These are phyloP conservation scores for Thielaviopsis musarum DNA, from an alignment of 2,329 filamentous ascomycete species.

Conservation along the genomic window DNA sequence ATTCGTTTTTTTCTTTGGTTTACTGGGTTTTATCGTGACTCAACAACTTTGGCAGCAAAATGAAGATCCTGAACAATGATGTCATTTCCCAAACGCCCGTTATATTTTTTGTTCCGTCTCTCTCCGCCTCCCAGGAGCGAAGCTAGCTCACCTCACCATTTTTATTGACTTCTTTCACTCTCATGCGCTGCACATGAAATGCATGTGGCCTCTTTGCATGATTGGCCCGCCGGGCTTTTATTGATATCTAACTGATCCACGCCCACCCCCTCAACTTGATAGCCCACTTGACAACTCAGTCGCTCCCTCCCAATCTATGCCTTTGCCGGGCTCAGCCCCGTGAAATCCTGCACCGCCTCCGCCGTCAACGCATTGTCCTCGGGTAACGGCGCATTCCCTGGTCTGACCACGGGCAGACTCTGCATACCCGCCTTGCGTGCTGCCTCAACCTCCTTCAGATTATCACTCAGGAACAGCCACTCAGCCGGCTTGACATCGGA, in stretches of 20 bases:
- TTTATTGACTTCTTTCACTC: neutral
- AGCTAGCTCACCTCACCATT: neutral
- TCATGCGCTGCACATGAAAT: neutral
- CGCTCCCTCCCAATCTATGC: neutral
- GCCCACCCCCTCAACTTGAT: too few species aligned
- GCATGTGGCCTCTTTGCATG: neutral
- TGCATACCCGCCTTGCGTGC: constrained; percentile 46
- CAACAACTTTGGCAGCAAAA: too few species aligned
- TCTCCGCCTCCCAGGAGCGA: neutral
- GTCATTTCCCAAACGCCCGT: too few species aligned
- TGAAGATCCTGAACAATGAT: too few species aligned
- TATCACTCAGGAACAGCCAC: constrained; percentile 72
- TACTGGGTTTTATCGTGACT: too few species aligned
- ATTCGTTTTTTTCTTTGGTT: too few species aligned
- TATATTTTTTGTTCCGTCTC: too few species aligned
- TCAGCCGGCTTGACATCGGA: constrained; percentile 28
- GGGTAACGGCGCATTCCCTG: constrained; percentile 51
- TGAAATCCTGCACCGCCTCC: constrained; percentile 22
- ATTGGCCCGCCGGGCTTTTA: neutral
- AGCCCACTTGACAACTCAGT: neutral
- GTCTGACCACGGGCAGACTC: constrained; percentile 43
- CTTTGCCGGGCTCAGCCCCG: constrained; percentile 2
- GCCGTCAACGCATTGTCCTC: constrained; percentile 25
- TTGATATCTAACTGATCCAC: too few species aligned
- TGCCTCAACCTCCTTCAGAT: constrained; percentile 50